phyloP scores from a whole-genome alignment of 2,329 filamentous ascomycete genomes.

The Trichoderma aggressivum region DNA sequence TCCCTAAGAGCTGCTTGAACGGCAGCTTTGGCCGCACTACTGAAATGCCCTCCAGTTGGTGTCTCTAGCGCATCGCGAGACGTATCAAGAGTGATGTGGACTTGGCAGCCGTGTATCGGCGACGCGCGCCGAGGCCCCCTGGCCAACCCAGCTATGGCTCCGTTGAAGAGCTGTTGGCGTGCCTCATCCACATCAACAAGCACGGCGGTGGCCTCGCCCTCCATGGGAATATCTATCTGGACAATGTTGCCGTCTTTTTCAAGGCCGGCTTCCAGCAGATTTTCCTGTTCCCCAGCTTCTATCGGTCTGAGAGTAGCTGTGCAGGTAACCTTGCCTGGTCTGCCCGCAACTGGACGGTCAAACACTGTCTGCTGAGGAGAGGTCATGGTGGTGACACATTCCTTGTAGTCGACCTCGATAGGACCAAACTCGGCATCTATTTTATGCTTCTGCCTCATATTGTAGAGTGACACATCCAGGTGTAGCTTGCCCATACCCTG shows the following conservation, averaged over 20 bases:
- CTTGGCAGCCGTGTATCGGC: slow-evolving; percentile 72
- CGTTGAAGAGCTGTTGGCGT: slow-evolving; percentile 67
- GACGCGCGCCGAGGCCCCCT: slow-evolving; percentile 78
- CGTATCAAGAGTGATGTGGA: slow-evolving; percentile 67
- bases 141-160: slow-evolving; percentile 77
- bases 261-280: slow-evolving; percentile 41
- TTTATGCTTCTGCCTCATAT: slow-evolving; percentile 85
- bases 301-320: slow-evolving; percentile 65
- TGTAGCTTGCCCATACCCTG: slow-evolving; percentile 97
- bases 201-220: slow-evolving; percentile 44
- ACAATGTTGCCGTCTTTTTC: slow-evolving; percentile 69
- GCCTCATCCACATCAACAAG: slow-evolving; percentile 50
- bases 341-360: slow-evolving; percentile 77
- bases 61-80: slow-evolving; percentile 51
- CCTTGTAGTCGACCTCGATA: slow-evolving; percentile 94
- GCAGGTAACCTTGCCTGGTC: slow-evolving; percentile 73
- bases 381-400: slow-evolving; percentile 64
- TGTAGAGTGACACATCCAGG: slow-evolving; percentile 85
- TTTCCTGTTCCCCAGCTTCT: slow-evolving; percentile 38
- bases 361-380: slow-evolving; percentile 59
- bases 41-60: slow-evolving; percentile 64
- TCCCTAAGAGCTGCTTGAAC: slow-evolving; percentile 67
- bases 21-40: slow-evolving; percentile 59
- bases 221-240: slow-evolving; percentile 53
- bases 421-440: slow-evolving; percentile 81